These are phyloP conservation scores for Phytophthora sp. DNA, from an alignment of 352 stramenopile genomes.

Conservation along the genomic window DNA sequence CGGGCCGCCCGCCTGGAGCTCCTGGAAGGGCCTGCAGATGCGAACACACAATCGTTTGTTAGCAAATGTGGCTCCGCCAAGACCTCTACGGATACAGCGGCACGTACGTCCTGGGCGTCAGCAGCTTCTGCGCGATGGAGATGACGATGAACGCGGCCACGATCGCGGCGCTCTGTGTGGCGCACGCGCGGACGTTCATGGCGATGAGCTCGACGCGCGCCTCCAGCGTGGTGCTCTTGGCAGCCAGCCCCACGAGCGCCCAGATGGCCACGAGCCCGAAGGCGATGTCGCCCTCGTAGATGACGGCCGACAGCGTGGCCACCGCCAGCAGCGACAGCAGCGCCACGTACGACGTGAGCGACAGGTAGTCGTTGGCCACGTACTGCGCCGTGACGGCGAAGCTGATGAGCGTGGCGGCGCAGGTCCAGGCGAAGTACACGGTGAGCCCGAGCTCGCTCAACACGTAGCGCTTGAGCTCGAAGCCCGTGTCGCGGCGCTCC, in stretches of 20 bases:
- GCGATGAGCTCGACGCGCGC: constrained; percentile 47
- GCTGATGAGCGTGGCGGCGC: constrained; percentile 71
- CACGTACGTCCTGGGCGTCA: constrained; percentile 43
- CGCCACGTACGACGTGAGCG: constrained; percentile 59
- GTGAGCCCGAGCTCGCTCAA: constrained; percentile 66
- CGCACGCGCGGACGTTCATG: constrained; percentile 65
- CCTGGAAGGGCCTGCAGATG: constrained; percentile 19
- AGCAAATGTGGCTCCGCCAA: neutral
- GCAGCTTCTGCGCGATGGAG: constrained; percentile 37
- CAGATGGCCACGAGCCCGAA: constrained; percentile 72
- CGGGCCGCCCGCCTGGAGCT: constrained; percentile 33
- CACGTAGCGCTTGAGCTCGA: constrained; percentile 56
- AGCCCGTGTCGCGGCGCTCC: constrained; percentile 45
- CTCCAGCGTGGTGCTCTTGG: constrained; percentile 62
- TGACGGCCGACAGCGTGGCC: constrained; percentile 56
- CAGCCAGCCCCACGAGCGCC: constrained; percentile 58
- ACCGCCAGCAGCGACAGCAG: constrained; percentile 64
- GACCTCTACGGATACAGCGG: neutral
- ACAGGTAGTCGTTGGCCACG: constrained; percentile 49
- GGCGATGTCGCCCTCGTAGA: constrained; percentile 64
- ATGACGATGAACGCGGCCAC: constrained; percentile 70
- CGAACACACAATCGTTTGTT: neutral
- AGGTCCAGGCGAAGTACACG: constrained; percentile 81
- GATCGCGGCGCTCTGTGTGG: constrained; percentile 62
- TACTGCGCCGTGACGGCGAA: constrained; percentile 69